Base-by-base conservation (phyloP, 371 early-diverging fungal species). In the Cokeromyces recurvatus region DNA sequence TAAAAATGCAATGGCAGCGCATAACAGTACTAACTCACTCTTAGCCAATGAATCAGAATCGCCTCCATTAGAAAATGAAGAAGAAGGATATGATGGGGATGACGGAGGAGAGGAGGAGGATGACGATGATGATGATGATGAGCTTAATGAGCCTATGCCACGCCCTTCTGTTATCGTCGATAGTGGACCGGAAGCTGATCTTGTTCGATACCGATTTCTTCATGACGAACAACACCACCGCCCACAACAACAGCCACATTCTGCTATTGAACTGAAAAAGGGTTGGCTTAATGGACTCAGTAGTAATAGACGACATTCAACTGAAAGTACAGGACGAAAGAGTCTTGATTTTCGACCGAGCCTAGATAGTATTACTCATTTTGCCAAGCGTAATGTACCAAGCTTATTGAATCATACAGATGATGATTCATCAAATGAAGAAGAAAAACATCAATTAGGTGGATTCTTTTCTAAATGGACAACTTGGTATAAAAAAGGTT, bases 1-100 rank as follows among this genome's bases (percentile, higher is more conserved):
- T 20, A 61, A 57, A 46, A 66, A 70, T 38, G 55, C 66, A 2
- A 62, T 66, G 64, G 63, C 63, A 6, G 67, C 62, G 5, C 55
- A 63, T 22, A 44, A 39, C 4, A 45, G 19, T n/a, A 29, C 37
- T 3, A 32, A 17, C 15, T 19, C 42, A 10, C 14, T 49, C 17
- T 34, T 19, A n/a, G 19, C 35, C 3, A 17, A 27, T 14, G 50
- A 41, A 25, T 36, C 43, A 9, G 14, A 16, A 22, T 24, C 34
- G 14, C 9, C 22, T 9, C 10, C 32, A 15, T 48, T 34, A 12
- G 32, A 40, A 4, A n/a, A 38, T 11, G 44, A 51, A 22, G 37
- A 43, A 19, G 51, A 43, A 43, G 45, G 35, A 14, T 40, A 47
- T 23, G 36, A 53, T 7, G 51, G 43, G 5, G 37, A 42, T 2